Base-by-base conservation (phyloP, 1,139 yeast species). In the Sugiyamaella pinicola region DNA sequence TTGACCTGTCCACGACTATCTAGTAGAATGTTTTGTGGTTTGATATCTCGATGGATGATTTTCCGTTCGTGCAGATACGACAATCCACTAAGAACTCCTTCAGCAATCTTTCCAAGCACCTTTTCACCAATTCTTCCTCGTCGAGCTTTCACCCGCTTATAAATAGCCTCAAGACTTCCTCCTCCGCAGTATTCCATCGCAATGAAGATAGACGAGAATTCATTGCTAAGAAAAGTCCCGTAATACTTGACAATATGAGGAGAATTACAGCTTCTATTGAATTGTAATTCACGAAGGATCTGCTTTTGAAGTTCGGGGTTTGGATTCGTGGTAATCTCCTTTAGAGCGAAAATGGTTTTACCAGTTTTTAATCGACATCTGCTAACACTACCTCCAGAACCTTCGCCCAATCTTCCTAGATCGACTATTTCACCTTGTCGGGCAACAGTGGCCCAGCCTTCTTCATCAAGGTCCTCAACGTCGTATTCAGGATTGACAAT, bases 151-250 rank as follows among this genome's bases (percentile, higher is more conserved):
- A 84, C 80, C 48, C 75, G 76, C 60, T 86, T 85, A 72, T 91
- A 90, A n/a, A 91, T 83, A 1, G 96, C 90, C 65, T 93, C 97
- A 53, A 93, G 72, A 2, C 96, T 87, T 44, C 83, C 81, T 1
- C 97, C 98, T 26, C 91, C 96, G 89, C 96, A 93, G 68, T 81
- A 93, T 69, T 93, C 99, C 98, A 93, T 93, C 42, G 96, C 91
- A 33, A 93, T 93, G 64, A 80, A 82, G 44, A 93, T 90, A 66
- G 88, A 82, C 33, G 90, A 87, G 58, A 80, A 82, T 56, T 81
- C 80, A 62, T 84, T 89, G 60, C 87, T 83, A 61, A 88, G 74
- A 66, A 88, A 93, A 55, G 96, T 90, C 2, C 99, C 98, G 66
- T 88, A 93, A 69, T 93, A 93, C 66, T 83, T 81, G 38, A 91